Conservation (phyloP, 345 rosid genomes). For the Brassica carinata region DNA sequence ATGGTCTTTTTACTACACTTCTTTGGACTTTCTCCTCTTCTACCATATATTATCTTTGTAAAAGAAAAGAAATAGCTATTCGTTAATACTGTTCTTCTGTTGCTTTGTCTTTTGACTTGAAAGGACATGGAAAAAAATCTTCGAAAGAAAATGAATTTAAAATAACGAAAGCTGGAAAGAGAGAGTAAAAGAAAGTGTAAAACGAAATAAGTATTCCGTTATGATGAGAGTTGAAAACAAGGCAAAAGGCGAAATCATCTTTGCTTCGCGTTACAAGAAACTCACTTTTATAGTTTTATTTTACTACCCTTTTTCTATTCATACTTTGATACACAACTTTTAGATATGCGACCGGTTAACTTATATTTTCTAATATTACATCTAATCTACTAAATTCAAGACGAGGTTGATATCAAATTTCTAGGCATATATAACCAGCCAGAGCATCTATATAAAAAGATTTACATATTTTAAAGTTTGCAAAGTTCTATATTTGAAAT, state of each 20-base stretch:
- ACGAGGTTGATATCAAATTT: neutral
- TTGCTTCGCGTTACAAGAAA: constrained; percentile 44
- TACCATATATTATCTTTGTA: neutral
- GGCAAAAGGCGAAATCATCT: constrained; percentile 40
- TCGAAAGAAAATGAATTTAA: neutral
- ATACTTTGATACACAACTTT: neutral
- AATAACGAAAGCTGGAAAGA: constrained; percentile 15
- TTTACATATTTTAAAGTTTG: too few relatives aligned
- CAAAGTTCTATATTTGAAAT: too few relatives aligned
- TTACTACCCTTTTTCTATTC: neutral
- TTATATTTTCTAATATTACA: neutral
- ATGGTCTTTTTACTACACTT: constrained; percentile 20
- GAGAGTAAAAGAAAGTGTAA: constrained; percentile 33
- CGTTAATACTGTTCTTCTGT: constrained; percentile 34
- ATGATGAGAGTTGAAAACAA: constrained; percentile 48
- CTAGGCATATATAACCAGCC: neutral
- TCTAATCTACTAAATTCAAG: neutral
- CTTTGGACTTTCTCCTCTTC: constrained; percentile 34
- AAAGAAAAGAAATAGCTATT: constrained; percentile 1
- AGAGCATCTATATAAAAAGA: too few relatives aligned
- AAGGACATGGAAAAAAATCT: constrained; percentile 2
- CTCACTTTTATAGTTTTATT: constrained; percentile 35
- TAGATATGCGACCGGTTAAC: neutral
- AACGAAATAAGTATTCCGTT: constrained; percentile 41
- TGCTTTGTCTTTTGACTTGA: constrained; percentile 39